Conservation (phyloP, 495 filamentous ascomycete genomes). For the Ramalina intermedia region DNA sequence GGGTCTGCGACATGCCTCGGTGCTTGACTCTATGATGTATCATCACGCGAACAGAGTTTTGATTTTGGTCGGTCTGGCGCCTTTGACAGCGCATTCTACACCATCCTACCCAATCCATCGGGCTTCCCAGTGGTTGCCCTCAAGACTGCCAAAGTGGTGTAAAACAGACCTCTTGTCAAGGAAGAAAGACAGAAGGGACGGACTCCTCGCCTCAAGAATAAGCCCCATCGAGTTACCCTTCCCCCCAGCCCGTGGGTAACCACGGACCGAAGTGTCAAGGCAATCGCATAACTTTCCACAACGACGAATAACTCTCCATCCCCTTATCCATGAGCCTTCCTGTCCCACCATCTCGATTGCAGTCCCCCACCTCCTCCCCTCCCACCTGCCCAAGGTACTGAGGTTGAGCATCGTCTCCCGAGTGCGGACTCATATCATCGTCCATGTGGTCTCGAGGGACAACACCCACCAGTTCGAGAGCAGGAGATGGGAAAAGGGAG, state of each 20-base stretch:
- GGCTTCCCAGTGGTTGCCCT: background rate
- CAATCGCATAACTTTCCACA: slow-evolving; percentile 99
- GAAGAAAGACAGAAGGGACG: slow-evolving; percentile 17
- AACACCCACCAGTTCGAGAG: slow-evolving; percentile 12
- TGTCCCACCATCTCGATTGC: slow-evolving; percentile 22
- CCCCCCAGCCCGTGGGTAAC: background rate
- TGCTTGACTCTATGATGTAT: slow-evolving; percentile 99
- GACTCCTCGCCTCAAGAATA: slow-evolving; percentile 99
- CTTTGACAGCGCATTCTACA: slow-evolving; percentile 46
- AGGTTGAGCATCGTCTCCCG: slow-evolving; percentile 17
- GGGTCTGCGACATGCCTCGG: slow-evolving; percentile 49
- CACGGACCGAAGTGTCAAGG: slow-evolving; percentile 27
- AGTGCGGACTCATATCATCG: slow-evolving; percentile 80
- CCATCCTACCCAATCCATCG: background rate
- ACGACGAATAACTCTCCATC: slow-evolving; percentile 63
- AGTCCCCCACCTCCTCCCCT: slow-evolving; percentile 26
- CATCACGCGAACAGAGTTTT: slow-evolving; percentile 80
- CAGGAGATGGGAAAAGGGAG: slow-evolving; percentile 17
- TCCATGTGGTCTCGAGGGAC: slow-evolving; percentile 42
- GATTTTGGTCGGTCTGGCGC: slow-evolving; percentile 39
- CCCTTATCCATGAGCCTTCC: slow-evolving; percentile 24
- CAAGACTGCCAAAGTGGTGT: background rate
- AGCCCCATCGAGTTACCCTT: slow-evolving; percentile 99
- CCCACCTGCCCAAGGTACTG: slow-evolving; percentile 16
- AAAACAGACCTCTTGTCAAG: slow-evolving; percentile 38